Evolutionary conservation across 139 green algal species (phyloP).

Genomic region (Chlamydomonas sphaeroides): DNA sequence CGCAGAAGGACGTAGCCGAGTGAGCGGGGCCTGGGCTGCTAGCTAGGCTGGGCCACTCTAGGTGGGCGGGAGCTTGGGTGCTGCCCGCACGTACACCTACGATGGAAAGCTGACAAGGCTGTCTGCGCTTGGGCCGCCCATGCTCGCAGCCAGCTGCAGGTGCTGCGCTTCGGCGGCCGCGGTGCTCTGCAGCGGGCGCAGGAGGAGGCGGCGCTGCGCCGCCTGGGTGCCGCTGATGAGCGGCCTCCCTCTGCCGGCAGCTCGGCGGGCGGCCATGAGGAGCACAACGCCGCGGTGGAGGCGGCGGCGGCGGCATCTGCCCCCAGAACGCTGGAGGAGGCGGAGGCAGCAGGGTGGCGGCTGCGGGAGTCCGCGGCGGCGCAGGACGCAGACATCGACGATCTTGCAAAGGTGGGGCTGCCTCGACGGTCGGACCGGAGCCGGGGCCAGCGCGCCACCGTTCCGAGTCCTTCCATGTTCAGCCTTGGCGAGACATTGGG

Average conservation of each 20-base stretch:
- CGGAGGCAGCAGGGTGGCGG: neutral
- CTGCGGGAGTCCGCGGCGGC: neutral
- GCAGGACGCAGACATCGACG: neutral
- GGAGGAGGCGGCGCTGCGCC: too few relatives aligned
- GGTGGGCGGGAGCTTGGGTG: neutral
- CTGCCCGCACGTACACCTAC: too few relatives aligned
- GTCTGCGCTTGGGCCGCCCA: neutral
- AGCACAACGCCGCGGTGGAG: neutral
- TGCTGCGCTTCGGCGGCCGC: neutral
- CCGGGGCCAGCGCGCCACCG: too few relatives aligned
- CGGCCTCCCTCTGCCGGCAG: too few relatives aligned
- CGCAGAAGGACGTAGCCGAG: slow-evolving; percentile 24
- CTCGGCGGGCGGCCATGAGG: too few relatives aligned
- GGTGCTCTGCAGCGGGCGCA: neutral
- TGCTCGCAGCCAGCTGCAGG: neutral
- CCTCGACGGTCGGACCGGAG: too few relatives aligned
- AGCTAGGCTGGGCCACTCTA: too few relatives aligned
- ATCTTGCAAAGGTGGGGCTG: neutral
- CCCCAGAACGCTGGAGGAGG: neutral
- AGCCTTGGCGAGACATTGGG: too few relatives aligned
- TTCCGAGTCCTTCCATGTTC: too few relatives aligned
- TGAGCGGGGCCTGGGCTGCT: neutral
- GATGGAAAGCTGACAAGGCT: too few relatives aligned
- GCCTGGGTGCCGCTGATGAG: too few relatives aligned
- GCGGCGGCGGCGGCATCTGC: neutral